Conservation (phyloP, 345 rosid genomes). For the Eucalyptus lansdowneana region DNA sequence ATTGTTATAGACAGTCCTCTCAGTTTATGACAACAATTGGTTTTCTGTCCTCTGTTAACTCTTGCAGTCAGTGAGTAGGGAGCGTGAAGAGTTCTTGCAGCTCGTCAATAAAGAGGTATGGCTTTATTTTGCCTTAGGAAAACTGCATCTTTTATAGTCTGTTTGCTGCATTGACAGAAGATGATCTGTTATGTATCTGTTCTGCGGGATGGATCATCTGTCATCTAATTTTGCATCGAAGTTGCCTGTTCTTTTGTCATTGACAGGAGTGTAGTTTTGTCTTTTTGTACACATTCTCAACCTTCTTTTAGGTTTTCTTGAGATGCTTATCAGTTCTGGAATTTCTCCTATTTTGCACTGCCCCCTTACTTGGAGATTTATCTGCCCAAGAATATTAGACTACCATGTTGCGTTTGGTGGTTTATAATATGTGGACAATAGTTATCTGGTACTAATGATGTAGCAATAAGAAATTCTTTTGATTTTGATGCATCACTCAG, state of each 20-base stretch:
- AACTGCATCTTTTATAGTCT: not conserved
- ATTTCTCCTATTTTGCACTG: not conserved
- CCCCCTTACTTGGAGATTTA: not conserved
- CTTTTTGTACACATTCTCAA: not conserved
- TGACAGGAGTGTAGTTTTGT: not conserved
- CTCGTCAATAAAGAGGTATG: slow-evolving; percentile 89
- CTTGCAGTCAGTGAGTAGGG: slow-evolving; percentile 75
- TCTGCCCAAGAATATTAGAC: not conserved
- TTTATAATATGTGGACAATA: not conserved
- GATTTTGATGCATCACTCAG: not conserved
- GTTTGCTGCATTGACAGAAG: not conserved
- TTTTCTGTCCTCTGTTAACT: slow-evolving; percentile 1
- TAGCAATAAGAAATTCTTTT: not conserved
- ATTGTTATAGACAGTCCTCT: not conserved
- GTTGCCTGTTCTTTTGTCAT: not conserved
- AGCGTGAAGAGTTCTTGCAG: slow-evolving; percentile 81
- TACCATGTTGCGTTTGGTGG: not conserved
- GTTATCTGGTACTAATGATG: not conserved
- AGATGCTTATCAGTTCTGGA: not conserved
- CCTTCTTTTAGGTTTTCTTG: not conserved
- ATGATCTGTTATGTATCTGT: not conserved
- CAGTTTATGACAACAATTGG: not conserved
- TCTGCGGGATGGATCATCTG: not conserved
- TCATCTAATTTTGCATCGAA: not conserved
- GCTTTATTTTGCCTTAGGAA: not conserved